These are phyloP conservation scores for Priceomyces haplophilus DNA, from an alignment of 805 yeast species.

Conservation along the genomic window DNA sequence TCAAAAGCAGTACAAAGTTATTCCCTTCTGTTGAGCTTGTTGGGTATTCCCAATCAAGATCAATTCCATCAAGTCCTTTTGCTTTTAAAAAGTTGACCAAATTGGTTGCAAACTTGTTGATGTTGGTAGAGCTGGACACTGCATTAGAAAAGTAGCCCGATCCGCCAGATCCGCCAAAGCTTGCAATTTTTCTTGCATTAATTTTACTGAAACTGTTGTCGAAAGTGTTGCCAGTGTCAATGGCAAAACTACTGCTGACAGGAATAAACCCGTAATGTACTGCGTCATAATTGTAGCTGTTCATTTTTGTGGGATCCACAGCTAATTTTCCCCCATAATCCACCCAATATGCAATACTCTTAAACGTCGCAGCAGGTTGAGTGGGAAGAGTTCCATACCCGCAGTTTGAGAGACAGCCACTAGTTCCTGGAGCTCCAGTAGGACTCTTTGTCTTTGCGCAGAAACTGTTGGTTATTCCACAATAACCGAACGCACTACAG, in stretches of 20 bases:
- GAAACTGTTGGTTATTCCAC: constrained; percentile 15
- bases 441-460: constrained; percentile 11
- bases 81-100: constrained; percentile 11
- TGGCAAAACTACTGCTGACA: constrained; percentile 10
- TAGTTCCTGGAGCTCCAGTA: constrained; percentile 16
- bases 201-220: constrained; percentile 8
- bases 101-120: constrained; percentile 13
- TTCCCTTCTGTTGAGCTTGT: constrained; percentile 12
- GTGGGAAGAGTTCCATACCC: constrained; percentile 15
- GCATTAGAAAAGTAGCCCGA: constrained; percentile 13
- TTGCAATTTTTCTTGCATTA: constrained; percentile 12
- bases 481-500: constrained; percentile 12
- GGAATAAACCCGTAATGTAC: constrained; percentile 18
- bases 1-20: constrained; percentile 14
- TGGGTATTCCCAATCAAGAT: constrained; percentile 23
- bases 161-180: constrained; percentile 18
- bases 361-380: constrained; percentile 10
- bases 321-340: constrained; percentile 10
- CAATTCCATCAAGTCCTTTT: constrained; percentile 16
- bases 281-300: constrained; percentile 5
- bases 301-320: constrained; percentile 10
- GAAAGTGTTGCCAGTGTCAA: constrained; percentile 9
- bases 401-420: constrained; percentile 17
- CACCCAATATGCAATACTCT: constrained; percentile 16
- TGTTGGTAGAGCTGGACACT: constrained; percentile 9